phyloP scores from a whole-genome alignment of 139 green algal genomes.

The Picochlorum sp. region DNA sequence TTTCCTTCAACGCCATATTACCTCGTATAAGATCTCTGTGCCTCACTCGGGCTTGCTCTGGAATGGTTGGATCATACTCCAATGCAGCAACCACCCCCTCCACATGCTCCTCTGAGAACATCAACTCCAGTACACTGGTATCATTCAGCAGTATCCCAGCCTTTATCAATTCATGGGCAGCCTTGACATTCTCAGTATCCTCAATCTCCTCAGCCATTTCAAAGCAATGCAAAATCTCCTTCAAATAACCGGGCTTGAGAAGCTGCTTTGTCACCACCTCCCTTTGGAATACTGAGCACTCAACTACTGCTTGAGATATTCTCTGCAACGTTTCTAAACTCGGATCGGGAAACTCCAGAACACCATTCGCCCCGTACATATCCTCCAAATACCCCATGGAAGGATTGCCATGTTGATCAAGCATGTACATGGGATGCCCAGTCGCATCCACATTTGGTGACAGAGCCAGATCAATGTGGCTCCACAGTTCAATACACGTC shows the following conservation, averaged over 20 bases:
- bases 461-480: conserved; percentile 59
- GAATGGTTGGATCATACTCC: conserved; percentile 84
- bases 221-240: conserved; percentile 80
- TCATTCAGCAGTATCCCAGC: conserved; percentile 90
- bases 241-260: conserved; percentile 47
- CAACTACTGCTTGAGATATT: conserved; percentile 65
- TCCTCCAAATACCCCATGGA: conserved; percentile 19
- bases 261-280: conserved; percentile 66
- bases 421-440: conserved; percentile 8
- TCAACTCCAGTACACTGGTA: conserved; percentile 72
- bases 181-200: conserved; percentile 60
- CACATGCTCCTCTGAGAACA: conserved; percentile 78
- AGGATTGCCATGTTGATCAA: conserved; percentile 38
- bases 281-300: conserved; percentile 59
- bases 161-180: conserved; percentile 65
- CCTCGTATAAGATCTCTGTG: conserved; percentile 72
- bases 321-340: conserved; percentile 68
- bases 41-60: conserved; percentile 36
- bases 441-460: not conserved
- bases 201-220: conserved; percentile 87
- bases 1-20: conserved; percentile 43
- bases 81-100: conserved; percentile 86
- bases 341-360: conserved; percentile 61
- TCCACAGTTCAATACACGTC: conserved; percentile 86
- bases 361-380: not conserved